These are phyloP conservation scores for Pythium dissimile DNA, from an alignment of 352 stramenopile species.

Conservation along the genomic window DNA sequence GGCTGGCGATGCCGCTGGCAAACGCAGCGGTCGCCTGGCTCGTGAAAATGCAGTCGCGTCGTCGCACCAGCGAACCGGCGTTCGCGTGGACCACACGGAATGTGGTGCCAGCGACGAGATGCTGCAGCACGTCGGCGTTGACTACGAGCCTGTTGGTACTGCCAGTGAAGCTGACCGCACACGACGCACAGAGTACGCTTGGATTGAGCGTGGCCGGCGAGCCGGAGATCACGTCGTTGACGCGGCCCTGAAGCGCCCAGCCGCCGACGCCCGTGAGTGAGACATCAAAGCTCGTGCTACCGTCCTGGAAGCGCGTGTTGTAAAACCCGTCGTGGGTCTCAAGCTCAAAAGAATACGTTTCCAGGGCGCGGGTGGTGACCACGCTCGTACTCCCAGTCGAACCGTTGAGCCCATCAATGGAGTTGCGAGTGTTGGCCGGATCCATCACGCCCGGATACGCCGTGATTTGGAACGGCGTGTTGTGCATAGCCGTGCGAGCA, in stretches of 20 bases:
- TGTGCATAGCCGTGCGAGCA: constrained; percentile 31
- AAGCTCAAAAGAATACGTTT: constrained; percentile 66
- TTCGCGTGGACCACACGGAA: constrained; percentile 72
- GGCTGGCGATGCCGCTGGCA: constrained; percentile 17
- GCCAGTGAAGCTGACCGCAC: constrained; percentile 42
- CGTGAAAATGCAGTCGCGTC: constrained; percentile 68
- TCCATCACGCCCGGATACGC: constrained; percentile 79
- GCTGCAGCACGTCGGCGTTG: constrained; percentile 50
- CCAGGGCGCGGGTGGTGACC: constrained; percentile 36
- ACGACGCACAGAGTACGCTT: constrained; percentile 49
- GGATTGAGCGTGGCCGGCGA: constrained; percentile 43
- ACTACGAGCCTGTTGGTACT: constrained; percentile 46
- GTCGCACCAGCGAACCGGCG: constrained; percentile 41
- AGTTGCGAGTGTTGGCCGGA: constrained; percentile 46
- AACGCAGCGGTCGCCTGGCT: constrained; percentile 46
- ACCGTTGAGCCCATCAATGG: constrained; percentile 51
- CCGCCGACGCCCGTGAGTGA: constrained; percentile 71
- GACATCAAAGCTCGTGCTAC: constrained; percentile 78
- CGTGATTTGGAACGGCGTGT: constrained; percentile 56
- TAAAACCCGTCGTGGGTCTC: constrained; percentile 70
- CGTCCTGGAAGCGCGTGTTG: constrained; percentile 88
- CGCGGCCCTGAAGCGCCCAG: constrained; percentile 85
- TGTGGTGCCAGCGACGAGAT: constrained; percentile 47
- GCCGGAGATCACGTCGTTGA: constrained; percentile 66
- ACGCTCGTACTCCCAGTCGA: constrained; percentile 15